Percentiles rank a stretch among this genome's conserved stretches.
phyloP scores from a whole-genome alignment of 2,329 filamentous ascomycete species.

The Colletotrichum agaves region DNA sequence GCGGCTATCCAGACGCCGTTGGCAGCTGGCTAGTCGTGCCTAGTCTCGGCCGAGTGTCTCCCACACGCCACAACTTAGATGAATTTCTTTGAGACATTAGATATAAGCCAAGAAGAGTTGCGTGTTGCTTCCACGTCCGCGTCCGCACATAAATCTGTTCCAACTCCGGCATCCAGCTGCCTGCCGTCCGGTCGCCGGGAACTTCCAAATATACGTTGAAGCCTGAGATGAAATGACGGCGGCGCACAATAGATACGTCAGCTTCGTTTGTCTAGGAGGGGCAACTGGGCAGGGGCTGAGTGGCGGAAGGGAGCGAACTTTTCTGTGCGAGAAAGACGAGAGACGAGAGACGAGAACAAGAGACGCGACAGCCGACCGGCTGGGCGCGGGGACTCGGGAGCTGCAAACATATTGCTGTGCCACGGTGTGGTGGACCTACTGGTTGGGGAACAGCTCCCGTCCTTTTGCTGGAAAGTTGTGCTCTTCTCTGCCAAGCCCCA shows the following conservation, averaged over 20 bases:
- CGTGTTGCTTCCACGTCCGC: neutral
- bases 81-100: constrained; percentile 1
- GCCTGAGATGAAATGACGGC: constrained; percentile 18
- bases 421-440: constrained; percentile 12
- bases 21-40: neutral
- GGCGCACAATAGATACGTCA: constrained; percentile 5
- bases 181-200: neutral
- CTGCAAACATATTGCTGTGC: constrained; percentile 14
- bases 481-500: neutral
- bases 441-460: constrained; percentile 2
- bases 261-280: constrained; percentile 28
- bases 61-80: constrained; percentile 14
- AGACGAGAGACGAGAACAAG: neutral
- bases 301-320: constrained; percentile 30
- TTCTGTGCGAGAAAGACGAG: constrained; percentile 11
- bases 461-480: neutral
- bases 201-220: constrained; percentile 8
- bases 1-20: constrained; percentile 31
- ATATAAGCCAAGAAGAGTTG: no score
- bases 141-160: neutral
- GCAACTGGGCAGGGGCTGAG: constrained; percentile 11
- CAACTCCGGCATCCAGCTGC: neutral
- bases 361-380: constrained; percentile 23
- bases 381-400: neutral
- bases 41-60: neutral